Evolutionary conservation across 2,329 filamentous ascomycete species (phyloP).

Genomic region (Ascochyta clinopodiicola): DNA sequence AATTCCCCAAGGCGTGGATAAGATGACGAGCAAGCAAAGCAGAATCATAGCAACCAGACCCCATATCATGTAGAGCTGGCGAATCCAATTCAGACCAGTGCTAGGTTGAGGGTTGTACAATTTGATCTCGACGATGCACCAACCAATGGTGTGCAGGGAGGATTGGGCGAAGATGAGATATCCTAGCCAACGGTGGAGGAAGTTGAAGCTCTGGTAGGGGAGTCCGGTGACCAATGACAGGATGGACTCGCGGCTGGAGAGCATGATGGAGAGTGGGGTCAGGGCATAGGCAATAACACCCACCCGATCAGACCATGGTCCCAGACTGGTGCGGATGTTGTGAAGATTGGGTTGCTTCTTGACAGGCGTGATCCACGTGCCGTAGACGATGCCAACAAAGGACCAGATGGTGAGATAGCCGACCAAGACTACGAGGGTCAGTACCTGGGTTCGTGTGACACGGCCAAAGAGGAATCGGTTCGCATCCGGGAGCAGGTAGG

Average conservation of each 20-base stretch:
- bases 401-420: conserved; percentile 70
- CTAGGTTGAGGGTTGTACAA: conserved; percentile 76
- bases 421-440: conserved; percentile 63
- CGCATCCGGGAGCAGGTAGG: conserved; percentile 67
- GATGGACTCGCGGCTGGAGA: conserved; percentile 73
- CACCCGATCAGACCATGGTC: conserved; percentile 72
- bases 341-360: conserved; percentile 60
- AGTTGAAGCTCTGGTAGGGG: conserved; percentile 72
- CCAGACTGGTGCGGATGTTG: conserved; percentile 71
- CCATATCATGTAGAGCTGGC: conserved; percentile 74
- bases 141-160: conserved; percentile 72
- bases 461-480: conserved; percentile 67
- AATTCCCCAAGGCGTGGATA: conserved; percentile 67
- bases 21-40: conserved; percentile 65
- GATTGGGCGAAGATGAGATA: conserved; percentile 75
- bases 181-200: conserved; percentile 66
- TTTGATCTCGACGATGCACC: conserved; percentile 69
- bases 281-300: conserved; percentile 76
- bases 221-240: conserved; percentile 74
- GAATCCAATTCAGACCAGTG: conserved; percentile 63
- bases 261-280: conserved; percentile 71
- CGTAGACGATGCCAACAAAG: conserved; percentile 71
- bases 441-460: conserved; percentile 71
- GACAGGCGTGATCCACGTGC: conserved; percentile 73
- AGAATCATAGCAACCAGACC: conserved; percentile 73